Evolutionary conservation across 2,329 filamentous ascomycete genomes (phyloP).

Genomic region (Diaporthe helianthi): DNA sequence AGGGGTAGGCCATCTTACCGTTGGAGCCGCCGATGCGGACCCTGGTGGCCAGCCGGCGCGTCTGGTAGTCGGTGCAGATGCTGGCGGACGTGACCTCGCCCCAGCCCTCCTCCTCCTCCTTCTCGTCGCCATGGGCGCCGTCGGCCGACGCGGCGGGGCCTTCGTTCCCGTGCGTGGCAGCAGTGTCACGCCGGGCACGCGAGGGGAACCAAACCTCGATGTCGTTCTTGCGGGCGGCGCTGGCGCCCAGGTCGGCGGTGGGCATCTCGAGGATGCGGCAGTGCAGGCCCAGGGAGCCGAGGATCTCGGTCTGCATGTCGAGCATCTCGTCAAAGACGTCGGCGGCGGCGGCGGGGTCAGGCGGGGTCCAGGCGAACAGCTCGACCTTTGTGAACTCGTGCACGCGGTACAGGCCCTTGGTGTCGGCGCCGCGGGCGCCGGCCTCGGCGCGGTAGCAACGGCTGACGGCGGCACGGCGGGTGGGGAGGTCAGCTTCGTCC

Average conservation of each 20-base stretch:
- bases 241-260: conserved; percentile 84
- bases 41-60: conserved; percentile 78
- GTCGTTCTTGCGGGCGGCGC: conserved; percentile 84
- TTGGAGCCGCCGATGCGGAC: conserved; percentile 57
- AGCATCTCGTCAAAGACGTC: conserved; percentile 85
- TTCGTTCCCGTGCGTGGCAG: not conserved
- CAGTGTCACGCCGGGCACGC: conserved; percentile 47
- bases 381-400: conserved; percentile 99
- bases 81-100: conserved; percentile 92
- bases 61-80: conserved; percentile 95
- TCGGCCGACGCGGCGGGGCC: conserved; percentile 55
- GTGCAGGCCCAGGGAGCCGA: conserved; percentile 77
- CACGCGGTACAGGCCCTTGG: conserved; percentile 93
- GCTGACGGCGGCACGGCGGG: conserved; percentile 83
- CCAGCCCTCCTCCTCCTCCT: conserved; percentile 71
- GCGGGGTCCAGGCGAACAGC: conserved; percentile 89
- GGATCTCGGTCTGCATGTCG: conserved; percentile 83
- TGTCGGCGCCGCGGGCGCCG: conserved; percentile 85
- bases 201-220: conserved; percentile 96
- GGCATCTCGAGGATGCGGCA: conserved; percentile 96
- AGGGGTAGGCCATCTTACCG: conserved; percentile 74
- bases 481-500: conserved; percentile 69
- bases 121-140: conserved; percentile 56
- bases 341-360: conserved; percentile 57
- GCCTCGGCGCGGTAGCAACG: conserved; percentile 97